Evolutionary conservation across 352 stramenopile species (phyloP).

Genomic region (Phytophthora hibernalis): DNA sequence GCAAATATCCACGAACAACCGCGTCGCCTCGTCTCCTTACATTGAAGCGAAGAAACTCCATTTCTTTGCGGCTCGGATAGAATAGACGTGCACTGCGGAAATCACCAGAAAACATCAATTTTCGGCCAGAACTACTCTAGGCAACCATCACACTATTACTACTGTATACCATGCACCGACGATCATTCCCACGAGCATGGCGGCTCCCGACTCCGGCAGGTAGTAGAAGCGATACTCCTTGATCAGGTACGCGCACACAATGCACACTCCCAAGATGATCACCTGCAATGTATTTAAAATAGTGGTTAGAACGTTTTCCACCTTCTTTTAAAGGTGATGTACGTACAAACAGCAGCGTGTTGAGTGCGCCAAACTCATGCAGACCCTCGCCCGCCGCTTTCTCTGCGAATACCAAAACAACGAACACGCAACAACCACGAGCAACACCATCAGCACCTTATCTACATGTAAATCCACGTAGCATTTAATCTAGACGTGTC

Average conservation of each 20-base stretch:
- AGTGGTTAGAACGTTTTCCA: neutral
- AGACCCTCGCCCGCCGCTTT: constrained; percentile 73
- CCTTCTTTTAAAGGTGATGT: neutral
- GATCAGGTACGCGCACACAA: constrained; percentile 92
- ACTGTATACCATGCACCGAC: constrained; percentile 72
- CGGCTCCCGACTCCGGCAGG: constrained; percentile 89
- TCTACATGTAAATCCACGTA: neutral
- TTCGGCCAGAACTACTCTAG: neutral
- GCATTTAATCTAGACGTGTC: neutral
- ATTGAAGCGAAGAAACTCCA: constrained; percentile 92
- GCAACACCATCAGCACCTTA: neutral
- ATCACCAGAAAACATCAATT: neutral
- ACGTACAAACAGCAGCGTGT: constrained; percentile 87
- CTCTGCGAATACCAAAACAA: constrained; percentile 36
- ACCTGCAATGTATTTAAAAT: constrained; percentile 47
- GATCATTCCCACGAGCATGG: constrained; percentile 92
- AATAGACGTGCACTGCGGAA: constrained; percentile 73
- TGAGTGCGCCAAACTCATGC: constrained; percentile 89
- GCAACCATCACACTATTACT: neutral
- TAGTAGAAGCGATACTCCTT: constrained; percentile 93
- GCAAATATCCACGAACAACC: neutral
- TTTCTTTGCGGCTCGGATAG: constrained; percentile 86
- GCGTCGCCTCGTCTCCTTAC: constrained; percentile 32
- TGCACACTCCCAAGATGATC: constrained; percentile 90
- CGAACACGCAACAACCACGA: neutral